Evolutionary conservation across 2,329 filamentous ascomycete species (phyloP), one percentile per base, ranked within the genome.

Genomic region (Colletotrichum ledebouriae): DNA sequence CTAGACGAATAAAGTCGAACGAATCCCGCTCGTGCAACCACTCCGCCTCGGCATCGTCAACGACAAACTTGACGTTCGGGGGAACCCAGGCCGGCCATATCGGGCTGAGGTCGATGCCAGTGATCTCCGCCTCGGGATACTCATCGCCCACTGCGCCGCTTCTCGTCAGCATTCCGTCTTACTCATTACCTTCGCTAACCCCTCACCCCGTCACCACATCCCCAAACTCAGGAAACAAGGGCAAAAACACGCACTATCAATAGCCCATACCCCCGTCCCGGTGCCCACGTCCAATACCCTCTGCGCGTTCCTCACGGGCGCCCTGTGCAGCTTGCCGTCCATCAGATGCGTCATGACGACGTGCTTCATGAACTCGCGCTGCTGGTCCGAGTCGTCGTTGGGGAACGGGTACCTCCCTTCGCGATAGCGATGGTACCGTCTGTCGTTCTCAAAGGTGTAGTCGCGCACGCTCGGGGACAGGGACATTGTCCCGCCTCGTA

Each of bases 1-100:
- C 84, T 10, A 86, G 84, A 73, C 90, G 89, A 61, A 92, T 84
- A 71, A 85, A 88, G 77, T 91, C 88, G 72, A 88, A 86, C 39
- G 81, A 76, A 63, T 57, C 34, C 3, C 42, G 41, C 74, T 77
- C 71, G 74, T 79, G 76, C 76, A 78, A 73, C 88, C 88, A 90
- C 2, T 77, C 74, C 50, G 66, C 75, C 58, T 68, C 76, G 70
- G 66, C 77, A 71, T 94, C 91, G 74, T 94, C 91, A 46, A 94
- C 86, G 67, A 89, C 88, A 71, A 94, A 94, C 69, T 88, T 87
- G 12, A 94, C 90, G 69, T 94, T 94, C 15, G 87, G 85, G 0
- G 92, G 91, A 0, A 93, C 89, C 59, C 86, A 82, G 3, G 80
- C 79, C 2, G 90, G 89, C 74, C 92, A 90, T 22, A 91, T 89